phyloP scores from a whole-genome alignment of 768 basidiomycete genomes.

The Suillus americanus region DNA sequence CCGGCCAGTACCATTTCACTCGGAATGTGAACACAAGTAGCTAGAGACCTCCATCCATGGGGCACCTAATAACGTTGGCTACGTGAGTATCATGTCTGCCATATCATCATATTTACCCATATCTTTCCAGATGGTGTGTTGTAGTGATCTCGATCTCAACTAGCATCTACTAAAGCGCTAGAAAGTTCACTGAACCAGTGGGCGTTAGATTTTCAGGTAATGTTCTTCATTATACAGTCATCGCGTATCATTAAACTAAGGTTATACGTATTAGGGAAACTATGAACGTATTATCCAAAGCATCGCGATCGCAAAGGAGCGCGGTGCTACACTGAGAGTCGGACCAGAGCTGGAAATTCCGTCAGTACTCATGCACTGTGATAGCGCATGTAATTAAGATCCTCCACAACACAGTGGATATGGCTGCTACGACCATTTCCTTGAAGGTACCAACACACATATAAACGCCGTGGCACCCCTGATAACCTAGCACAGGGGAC shows the following conservation, averaged over 20 bases:
- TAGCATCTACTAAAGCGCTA: conserved; percentile 1
- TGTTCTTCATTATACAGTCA: conserved; percentile 11
- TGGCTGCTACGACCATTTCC: conserved; percentile 96
- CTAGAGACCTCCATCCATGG: conserved; percentile 45
- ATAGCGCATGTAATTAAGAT: background rate
- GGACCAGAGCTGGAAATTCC: conserved; percentile 98
- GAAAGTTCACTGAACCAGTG: conserved; percentile 92
- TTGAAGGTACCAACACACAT: conserved; percentile 66
- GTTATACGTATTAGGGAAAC: conserved; percentile 69
- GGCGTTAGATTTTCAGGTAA: conserved; percentile 92
- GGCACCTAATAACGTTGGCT: conserved; percentile 84
- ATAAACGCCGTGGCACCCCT: background rate
- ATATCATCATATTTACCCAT: conserved; percentile 3
- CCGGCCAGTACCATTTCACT: background rate
- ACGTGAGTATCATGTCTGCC: conserved; percentile 52
- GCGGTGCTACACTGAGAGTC: conserved; percentile 88
- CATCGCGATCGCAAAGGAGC: conserved; percentile 83
- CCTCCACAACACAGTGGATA: conserved; percentile 64
- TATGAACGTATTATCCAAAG: conserved; percentile 87
- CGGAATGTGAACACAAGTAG: background rate
- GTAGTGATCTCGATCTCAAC: background rate
- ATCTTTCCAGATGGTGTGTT: conserved; percentile 23
- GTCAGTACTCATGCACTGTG: conserved; percentile 39
- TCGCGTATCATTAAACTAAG: background rate
- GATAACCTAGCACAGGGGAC: conserved; percentile 60